A percentile compares a stretch with the other conserved stretches of the same genome.
phyloP scores from a whole-genome alignment of 1,284 basidiomycete species.

The Papiliotrema flavescens region DNA sequence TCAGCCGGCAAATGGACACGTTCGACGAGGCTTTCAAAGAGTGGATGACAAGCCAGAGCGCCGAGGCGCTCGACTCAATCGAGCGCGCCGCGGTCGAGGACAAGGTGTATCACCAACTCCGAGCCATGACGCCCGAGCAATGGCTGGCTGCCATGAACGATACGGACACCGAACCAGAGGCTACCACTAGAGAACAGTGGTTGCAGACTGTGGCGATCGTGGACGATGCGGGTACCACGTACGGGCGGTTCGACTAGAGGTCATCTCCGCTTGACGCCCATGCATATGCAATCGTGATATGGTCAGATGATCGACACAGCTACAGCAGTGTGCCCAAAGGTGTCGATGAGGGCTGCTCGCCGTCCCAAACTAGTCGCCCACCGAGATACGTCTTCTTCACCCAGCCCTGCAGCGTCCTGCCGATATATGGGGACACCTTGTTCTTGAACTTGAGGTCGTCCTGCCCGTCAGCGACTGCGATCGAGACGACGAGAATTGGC shows the following conservation, averaged over 20 bases:
- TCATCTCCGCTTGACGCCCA: no score
- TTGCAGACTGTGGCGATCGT: no score
- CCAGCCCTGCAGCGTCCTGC: conserved; percentile 62
- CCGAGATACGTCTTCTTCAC: conserved; percentile 74
- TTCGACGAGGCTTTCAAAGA: not conserved
- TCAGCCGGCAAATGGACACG: not conserved
- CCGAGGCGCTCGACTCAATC: not conserved
- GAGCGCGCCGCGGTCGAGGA: not conserved
- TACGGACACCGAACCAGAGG: not conserved
- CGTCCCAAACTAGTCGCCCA: conserved; percentile 65
- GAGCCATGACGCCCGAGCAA: no score
- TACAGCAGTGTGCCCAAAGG: conserved; percentile 2
- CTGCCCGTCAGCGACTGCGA: conserved; percentile 42
- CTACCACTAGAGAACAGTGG: no score
- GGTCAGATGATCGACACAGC: not conserved
- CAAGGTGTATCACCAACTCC: not conserved
- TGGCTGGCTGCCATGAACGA: not conserved
- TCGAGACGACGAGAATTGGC: not conserved
- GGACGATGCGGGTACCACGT: no score
- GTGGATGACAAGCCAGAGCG: not conserved
- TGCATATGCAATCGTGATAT: no score
- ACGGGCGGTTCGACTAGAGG: no score
- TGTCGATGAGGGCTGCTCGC: not conserved
- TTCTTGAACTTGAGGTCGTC: conserved; percentile 80
- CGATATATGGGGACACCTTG: conserved; percentile 83